Evolutionary conservation across 176 grass and related monocot genomes (phyloP), one percentile per base, ranked within the genome.

Genomic region (Puya raimondii): DNA sequence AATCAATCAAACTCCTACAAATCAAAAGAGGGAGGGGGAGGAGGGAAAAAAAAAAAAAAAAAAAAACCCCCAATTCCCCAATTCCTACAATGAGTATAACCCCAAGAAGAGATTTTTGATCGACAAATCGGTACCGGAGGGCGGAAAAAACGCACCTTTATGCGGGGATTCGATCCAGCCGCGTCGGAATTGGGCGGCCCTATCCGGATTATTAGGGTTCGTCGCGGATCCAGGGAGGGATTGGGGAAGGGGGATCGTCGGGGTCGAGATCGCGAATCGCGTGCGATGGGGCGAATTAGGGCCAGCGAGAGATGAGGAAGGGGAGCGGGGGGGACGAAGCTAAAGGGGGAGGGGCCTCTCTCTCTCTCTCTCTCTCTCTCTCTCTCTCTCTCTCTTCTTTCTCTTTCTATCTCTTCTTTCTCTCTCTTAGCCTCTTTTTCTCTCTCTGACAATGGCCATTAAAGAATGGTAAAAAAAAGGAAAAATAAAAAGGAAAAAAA

Each of bases 111-210:
- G 3, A 56, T 6, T 17, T 57, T 17, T 11, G 15, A 13, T 9
- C 53, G 53, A 57, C n/a, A 57, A 17, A 16, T 13, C 53, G 15
- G 53, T 57, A 57, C 13, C 53, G 15, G 53, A 17, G 53, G 21
- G 21, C 7, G 2, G 56, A 67, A 61, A 61, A 67, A 67, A 47
- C 65, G 29, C 65, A 67, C 42, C 65, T 67, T 67, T 49, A 9
- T 12, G 14, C 48, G 16, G 29, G 33, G 33, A 67, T n/a, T 67
- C 27, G 15, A 26, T 67, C 65, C 29, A 20, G 12, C 33, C 13
- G 64, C 33, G 56, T 17, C 15, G 14, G 10, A n/a, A 48, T 48
- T 47, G 42, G 18, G 33, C 65, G 65, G 33, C 11, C 42, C 65
- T 6, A 33, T 20, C 33, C 33, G 65, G 65, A 47, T 47, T 33